These are phyloP conservation scores for Phytophthora pinifolia DNA, from an alignment of 352 stramenopile species.

Conservation along the genomic window DNA sequence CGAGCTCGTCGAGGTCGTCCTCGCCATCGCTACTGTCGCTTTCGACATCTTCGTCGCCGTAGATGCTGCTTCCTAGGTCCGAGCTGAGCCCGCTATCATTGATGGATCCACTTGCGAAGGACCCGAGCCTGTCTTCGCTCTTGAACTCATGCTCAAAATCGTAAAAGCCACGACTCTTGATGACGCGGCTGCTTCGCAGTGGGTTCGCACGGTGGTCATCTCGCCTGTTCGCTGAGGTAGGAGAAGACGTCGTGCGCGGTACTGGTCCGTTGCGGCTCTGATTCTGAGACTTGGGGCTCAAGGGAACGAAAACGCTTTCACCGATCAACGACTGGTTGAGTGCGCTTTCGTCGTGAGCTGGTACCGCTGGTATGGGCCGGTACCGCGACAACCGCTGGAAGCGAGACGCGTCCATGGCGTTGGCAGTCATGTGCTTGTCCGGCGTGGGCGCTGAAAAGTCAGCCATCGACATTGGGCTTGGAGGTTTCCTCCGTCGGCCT, in stretches of 20 bases:
- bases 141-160: slow-evolving; percentile 44
- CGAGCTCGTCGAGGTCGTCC: slow-evolving; percentile 13
- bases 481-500: slow-evolving; percentile 24
- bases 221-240: slow-evolving; percentile 21
- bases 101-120: slow-evolving; percentile 18
- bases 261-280: slow-evolving; percentile 17
- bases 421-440: slow-evolving; percentile 27
- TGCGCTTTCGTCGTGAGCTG: slow-evolving; percentile 27
- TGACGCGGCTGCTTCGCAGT: slow-evolving; percentile 63
- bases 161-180: slow-evolving; percentile 80
- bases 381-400: slow-evolving; percentile 47
- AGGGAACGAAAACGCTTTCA: slow-evolving; percentile 70
- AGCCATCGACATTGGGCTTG: slow-evolving; percentile 66
- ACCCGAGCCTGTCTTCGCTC: slow-evolving; percentile 16
- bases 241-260: slow-evolving; percentile 43
- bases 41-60: slow-evolving; percentile 30
- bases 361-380: slow-evolving; percentile 18
- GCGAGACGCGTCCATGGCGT: slow-evolving; percentile 36
- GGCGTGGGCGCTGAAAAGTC: slow-evolving; percentile 45
- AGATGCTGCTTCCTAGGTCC: slow-evolving; percentile 26
- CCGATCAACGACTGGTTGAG: slow-evolving; percentile 64
- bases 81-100: slow-evolving; percentile 20
- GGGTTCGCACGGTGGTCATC: slow-evolving; percentile 15
- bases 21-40: slow-evolving; percentile 16
- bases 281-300: slow-evolving; percentile 37